A percentile compares a stretch with the other conserved stretches of the same genome.
Conservation (phyloP, 2,329 filamentous ascomycete species). For the Colletotrichum australisinense region DNA sequence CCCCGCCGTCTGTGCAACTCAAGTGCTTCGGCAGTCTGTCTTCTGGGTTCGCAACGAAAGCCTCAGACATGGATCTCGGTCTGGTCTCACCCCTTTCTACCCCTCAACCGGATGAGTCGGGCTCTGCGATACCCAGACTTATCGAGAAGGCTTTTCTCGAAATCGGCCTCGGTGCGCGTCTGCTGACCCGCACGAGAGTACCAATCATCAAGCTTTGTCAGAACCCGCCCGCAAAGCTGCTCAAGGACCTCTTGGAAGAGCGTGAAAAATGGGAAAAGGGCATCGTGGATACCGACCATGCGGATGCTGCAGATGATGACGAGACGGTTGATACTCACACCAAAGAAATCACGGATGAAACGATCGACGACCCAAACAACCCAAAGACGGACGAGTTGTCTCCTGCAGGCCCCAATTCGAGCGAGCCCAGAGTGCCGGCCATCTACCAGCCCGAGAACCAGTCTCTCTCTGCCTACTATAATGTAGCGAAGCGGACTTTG, state of each 20-base stretch:
- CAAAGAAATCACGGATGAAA: conserved; percentile 11
- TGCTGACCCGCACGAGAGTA: conserved; percentile 83
- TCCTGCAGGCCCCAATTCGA: background rate
- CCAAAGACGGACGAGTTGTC: background rate
- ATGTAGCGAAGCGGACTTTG: conserved; percentile 60
- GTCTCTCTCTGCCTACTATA: conserved; percentile 59
- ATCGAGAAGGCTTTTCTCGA: conserved; percentile 81
- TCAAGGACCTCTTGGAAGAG: conserved; percentile 70
- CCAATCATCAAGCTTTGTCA: conserved; percentile 91
- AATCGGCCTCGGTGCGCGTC: conserved; percentile 77
- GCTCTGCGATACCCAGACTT: conserved; percentile 76
- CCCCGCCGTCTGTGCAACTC: conserved; percentile 70
- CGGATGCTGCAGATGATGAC: conserved; percentile 47
- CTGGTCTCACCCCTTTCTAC: conserved; percentile 74
- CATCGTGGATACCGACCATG: conserved; percentile 50
- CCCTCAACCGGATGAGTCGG: conserved; percentile 62
- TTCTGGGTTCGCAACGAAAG: conserved; percentile 87
- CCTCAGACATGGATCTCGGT: conserved; percentile 92
- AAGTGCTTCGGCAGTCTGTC: conserved; percentile 85
- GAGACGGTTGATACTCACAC: conserved; percentile 6
- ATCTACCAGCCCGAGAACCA: conserved; percentile 56
- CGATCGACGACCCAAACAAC: conserved; percentile 6
- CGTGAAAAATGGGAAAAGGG: conserved; percentile 78
- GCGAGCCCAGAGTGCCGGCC: conserved; percentile 24
- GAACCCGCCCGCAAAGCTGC: conserved; percentile 71